Conservation (phyloP, 768 basidiomycete genomes). For the Suillus placidus region DNA sequence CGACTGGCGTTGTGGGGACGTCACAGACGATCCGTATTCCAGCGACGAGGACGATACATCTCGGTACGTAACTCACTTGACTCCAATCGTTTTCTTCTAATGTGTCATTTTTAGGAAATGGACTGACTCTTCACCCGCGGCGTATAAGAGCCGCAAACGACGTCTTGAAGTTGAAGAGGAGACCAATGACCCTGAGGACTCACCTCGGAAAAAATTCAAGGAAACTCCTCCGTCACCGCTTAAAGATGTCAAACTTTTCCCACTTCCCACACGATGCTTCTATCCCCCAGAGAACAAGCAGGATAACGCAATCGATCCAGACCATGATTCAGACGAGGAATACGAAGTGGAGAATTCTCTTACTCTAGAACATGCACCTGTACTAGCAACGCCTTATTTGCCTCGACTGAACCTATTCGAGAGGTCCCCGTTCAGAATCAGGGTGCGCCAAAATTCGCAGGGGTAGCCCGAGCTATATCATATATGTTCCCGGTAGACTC, state of each 20-base stretch:
- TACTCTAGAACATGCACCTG: background rate
- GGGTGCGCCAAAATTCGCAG: background rate
- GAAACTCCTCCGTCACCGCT: too few relatives aligned
- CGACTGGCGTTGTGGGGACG: background rate
- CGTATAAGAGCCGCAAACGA: too few relatives aligned
- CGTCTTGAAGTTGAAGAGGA: too few relatives aligned
- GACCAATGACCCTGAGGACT: too few relatives aligned
- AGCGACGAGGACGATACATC: background rate
- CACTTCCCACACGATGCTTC: too few relatives aligned
- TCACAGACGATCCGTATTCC: background rate
- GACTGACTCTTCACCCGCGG: too few relatives aligned
- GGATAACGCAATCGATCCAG: background rate
- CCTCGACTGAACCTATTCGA: background rate
- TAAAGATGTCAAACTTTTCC: too few relatives aligned
- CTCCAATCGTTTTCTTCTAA: too few relatives aligned
- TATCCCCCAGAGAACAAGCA: too few relatives aligned
- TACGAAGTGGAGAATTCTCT: slow-evolving; percentile 5
- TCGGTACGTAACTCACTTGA: too few relatives aligned
- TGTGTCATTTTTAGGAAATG: too few relatives aligned
- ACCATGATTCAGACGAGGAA: background rate
- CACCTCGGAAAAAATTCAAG: too few relatives aligned
- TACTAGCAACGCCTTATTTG: background rate
- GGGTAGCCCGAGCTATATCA: background rate
- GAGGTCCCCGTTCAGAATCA: background rate
- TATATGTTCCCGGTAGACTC: background rate